phyloP scores from a whole-genome alignment of 805 yeast species.

The Schizosaccharomyces cryophilus region DNA sequence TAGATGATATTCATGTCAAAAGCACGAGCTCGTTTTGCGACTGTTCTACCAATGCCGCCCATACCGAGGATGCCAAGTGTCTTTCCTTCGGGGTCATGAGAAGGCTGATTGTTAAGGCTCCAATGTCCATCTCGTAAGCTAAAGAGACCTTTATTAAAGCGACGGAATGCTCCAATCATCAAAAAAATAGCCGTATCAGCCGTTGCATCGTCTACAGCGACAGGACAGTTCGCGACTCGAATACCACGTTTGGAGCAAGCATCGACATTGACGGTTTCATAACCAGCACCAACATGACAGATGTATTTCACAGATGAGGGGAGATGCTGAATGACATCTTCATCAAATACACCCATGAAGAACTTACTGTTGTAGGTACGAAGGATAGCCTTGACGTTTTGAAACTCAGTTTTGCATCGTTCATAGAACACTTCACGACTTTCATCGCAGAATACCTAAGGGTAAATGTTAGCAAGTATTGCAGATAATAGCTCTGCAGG shows the following conservation, averaged over 20 bases:
- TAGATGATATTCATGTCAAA: slow-evolving; percentile 61
- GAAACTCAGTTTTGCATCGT: slow-evolving; percentile 15
- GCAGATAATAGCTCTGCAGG: background rate
- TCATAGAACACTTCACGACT: slow-evolving; percentile 18
- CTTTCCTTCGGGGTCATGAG: slow-evolving; percentile 54
- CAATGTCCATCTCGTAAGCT: slow-evolving; percentile 35
- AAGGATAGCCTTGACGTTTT: slow-evolving; percentile 19
- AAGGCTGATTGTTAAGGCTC: slow-evolving; percentile 40
- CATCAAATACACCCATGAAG: slow-evolving; percentile 41
- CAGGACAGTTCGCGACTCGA: slow-evolving; percentile 43
- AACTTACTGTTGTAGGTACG: slow-evolving; percentile 30
- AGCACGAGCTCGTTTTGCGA: slow-evolving; percentile 44
- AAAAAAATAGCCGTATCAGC: slow-evolving; percentile 47
- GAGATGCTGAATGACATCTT: slow-evolving; percentile 28
- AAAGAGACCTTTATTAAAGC: slow-evolving; percentile 36
- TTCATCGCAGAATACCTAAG: slow-evolving; percentile 6
- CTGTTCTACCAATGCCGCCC: slow-evolving; percentile 77
- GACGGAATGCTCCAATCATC: slow-evolving; percentile 37
- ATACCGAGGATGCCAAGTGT: slow-evolving; percentile 61
- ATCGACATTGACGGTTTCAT: slow-evolving; percentile 42
- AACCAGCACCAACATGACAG: slow-evolving; percentile 41
- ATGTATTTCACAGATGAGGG: slow-evolving; percentile 31
- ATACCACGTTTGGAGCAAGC: slow-evolving; percentile 27
- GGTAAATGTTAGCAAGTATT: background rate
- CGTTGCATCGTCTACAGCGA: slow-evolving; percentile 42